These are phyloP conservation scores for Coemansia sp. DNA, from an alignment of 192 early-diverging fungal species.

Conservation along the genomic window DNA sequence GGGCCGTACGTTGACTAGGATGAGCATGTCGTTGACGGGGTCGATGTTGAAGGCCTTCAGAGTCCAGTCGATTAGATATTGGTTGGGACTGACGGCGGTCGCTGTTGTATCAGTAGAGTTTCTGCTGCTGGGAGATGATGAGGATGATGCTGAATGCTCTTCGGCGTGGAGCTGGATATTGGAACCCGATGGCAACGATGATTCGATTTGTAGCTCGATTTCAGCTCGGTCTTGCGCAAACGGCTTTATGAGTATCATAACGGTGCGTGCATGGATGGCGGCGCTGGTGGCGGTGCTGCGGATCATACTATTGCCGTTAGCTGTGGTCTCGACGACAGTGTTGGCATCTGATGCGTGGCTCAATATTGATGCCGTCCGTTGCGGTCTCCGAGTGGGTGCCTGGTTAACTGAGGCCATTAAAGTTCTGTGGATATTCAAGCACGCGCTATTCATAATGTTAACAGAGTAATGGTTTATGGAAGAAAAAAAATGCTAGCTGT, in stretches of 20 bases:
- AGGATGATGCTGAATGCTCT: background rate
- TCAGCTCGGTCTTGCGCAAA: constrained; percentile 12
- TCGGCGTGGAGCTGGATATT: background rate
- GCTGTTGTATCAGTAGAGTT: constrained; percentile 6
- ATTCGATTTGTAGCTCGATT: background rate
- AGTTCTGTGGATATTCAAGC: background rate
- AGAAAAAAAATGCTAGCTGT: background rate
- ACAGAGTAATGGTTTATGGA: background rate
- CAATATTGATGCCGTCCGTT: constrained; percentile 3
- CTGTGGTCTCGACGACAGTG: constrained; percentile 11
- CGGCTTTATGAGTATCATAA: constrained; percentile 12
- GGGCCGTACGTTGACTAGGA: constrained; percentile 20
- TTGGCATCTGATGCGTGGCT: constrained; percentile 10
- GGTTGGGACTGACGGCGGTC: constrained; percentile 1
- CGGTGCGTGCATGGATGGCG: background rate
- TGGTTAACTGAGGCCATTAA: background rate
- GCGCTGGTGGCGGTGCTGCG: background rate
- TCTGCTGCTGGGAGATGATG: constrained; percentile 7
- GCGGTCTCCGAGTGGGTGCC: background rate
- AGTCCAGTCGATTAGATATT: constrained; percentile 19
- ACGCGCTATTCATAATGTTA: background rate
- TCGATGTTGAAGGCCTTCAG: constrained; percentile 9
- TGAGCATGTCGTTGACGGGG: constrained; percentile 13
- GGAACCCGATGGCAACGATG: background rate
- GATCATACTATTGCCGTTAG: constrained; percentile 2